These are phyloP conservation scores for Aureobasidium pullulans DNA, from an alignment of 2,329 filamentous ascomycete species.

Conservation along the genomic window DNA sequence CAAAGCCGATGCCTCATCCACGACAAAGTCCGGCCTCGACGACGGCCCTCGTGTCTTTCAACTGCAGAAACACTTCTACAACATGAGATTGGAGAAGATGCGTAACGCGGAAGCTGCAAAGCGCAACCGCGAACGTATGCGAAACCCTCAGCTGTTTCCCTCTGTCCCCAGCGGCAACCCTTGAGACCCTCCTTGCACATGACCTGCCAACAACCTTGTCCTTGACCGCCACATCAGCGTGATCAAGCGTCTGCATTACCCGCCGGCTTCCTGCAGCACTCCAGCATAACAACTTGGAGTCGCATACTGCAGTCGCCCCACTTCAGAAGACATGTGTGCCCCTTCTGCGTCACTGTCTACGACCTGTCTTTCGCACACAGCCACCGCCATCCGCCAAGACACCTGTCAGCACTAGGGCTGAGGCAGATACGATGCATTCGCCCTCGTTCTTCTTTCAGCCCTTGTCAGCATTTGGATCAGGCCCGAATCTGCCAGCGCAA, in stretches of 20 bases:
- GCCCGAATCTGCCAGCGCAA: background rate
- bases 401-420: background rate
- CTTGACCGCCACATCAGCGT: too few species aligned
- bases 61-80: slow-evolving; percentile 77
- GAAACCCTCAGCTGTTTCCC: slow-evolving; percentile 73
- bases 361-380: background rate
- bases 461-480: background rate
- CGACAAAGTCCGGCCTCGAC: slow-evolving; percentile 37
- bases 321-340: too few species aligned
- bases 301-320: too few species aligned
- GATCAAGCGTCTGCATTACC: too few species aligned
- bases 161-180: slow-evolving; percentile 61
- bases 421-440: background rate
- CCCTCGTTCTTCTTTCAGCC: background rate
- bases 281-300: too few species aligned
- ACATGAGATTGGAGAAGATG: slow-evolving; percentile 73
- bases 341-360: too few species aligned
- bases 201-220: too few species aligned
- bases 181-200: background rate
- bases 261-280: too few species aligned
- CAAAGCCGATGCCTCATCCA: slow-evolving; percentile 23
- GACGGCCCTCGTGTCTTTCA: slow-evolving; percentile 75
- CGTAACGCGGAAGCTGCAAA: slow-evolving; percentile 71
- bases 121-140: slow-evolving; percentile 71
- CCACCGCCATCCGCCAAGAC: background rate